Base-by-base conservation (phyloP, 768 basidiomycete genomes). In the Rhodosporidiobolus odoratus region DNA sequence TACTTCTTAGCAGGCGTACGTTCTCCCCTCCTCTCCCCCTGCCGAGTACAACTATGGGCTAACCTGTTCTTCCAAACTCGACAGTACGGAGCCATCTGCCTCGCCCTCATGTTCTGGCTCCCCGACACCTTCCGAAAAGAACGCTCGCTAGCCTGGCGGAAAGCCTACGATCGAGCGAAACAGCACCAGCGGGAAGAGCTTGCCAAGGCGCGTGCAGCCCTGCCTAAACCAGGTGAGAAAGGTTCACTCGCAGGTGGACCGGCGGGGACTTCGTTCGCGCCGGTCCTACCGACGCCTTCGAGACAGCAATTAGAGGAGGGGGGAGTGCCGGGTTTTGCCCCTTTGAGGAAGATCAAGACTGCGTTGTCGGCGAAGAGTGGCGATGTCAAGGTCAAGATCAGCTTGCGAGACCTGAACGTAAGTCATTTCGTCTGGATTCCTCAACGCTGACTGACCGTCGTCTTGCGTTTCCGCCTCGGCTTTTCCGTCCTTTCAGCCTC, bases 61-160 rank as follows among this genome's bases (percentile, higher is more conserved):
- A 16, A 41, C 25, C n/a, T 13, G n/a, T 32, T 23, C 25, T 13
- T 38, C 30, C 27, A 23, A 35, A 6, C 35, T 13, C 17, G 27
- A 3, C 52, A 68, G 62, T 76, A 75, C 61, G 73, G 73, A 25
- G 62, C 40, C 19, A 21, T 58, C 32, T 72, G 68, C 43, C 50
- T 66, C 32, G 50, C 58, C 19, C 47, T 68, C 78, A 64, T 88
- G 41, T 78, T 87, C 13, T 72, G 66, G 76, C 90, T 92, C 81
- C 85, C 84, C 67, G 91, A 94, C 76, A 91, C 91, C 1, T 94
- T 90, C 81, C 85, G 91, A 25, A 81, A 84, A 64, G 90, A 92
- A 76, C 87, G 93, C 53, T 93, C 91, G 63, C 80, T 89, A 32
- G 85, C 86, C 4, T 95, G 93, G 78, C 89, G 90, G 77, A 82